Percentiles rank a stretch among this genome's conserved stretches.
Conservation (phyloP, 306 rosid genomes). For the Castanea sativa region DNA sequence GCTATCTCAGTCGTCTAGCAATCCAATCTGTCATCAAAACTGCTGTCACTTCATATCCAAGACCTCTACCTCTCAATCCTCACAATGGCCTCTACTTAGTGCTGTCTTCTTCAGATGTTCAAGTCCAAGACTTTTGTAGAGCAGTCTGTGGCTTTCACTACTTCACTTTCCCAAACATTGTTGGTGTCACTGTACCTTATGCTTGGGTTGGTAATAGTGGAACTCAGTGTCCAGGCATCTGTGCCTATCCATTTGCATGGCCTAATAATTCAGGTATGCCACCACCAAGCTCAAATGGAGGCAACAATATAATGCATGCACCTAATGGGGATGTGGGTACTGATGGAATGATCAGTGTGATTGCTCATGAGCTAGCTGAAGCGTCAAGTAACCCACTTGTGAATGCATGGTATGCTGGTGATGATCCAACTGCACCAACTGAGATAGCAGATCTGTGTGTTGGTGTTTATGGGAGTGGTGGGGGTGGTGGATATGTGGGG, state of each 20-base stretch:
- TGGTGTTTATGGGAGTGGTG: slow-evolving; percentile 55
- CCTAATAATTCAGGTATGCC: slow-evolving; percentile 36
- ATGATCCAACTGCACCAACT: slow-evolving; percentile 53
- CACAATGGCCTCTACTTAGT: slow-evolving; percentile 45
- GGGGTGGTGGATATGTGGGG: slow-evolving; percentile 55
- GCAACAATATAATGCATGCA: slow-evolving; percentile 33
- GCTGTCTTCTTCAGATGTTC: slow-evolving; percentile 40
- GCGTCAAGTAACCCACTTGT: slow-evolving; percentile 49
- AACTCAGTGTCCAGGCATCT: slow-evolving; percentile 51
- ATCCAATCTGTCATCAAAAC: slow-evolving; percentile 41
- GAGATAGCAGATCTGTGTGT: slow-evolving; percentile 58
- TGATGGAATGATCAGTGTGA: slow-evolving; percentile 57
- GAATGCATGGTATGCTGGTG: slow-evolving; percentile 62
- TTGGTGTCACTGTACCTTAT: slow-evolving; percentile 48
- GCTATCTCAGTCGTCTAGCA: slow-evolving; percentile 37
- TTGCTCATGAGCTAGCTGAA: slow-evolving; percentile 59
- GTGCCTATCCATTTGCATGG: slow-evolving; percentile 57
- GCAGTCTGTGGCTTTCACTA: slow-evolving; percentile 63
- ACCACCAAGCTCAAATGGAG: slow-evolving; percentile 19
- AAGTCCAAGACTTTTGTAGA: slow-evolving; percentile 53
- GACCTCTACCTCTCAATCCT: slow-evolving; percentile 44
- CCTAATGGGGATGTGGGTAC: slow-evolving; percentile 51
- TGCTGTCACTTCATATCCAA: slow-evolving; percentile 25
- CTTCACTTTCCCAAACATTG: slow-evolving; percentile 52
- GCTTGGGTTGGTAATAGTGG: slow-evolving; percentile 58